These are phyloP conservation scores for Nicotiana otophora DNA, from an alignment of 257 asterid genomes.

Conservation along the genomic window DNA sequence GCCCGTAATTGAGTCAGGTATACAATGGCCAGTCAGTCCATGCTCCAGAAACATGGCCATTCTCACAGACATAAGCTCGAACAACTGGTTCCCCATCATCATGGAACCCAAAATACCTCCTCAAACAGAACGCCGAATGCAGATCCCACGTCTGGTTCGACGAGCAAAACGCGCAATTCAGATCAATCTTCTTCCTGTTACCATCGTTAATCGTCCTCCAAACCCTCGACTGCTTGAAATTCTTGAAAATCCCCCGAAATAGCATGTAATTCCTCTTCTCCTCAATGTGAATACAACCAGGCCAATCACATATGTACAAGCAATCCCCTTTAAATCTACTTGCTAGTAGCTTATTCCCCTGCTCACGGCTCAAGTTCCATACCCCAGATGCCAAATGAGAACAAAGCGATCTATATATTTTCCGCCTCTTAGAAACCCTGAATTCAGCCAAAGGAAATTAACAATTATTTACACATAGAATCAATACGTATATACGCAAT, in stretches of 20 bases:
- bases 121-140: conserved; percentile 77
- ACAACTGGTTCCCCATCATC: conserved; percentile 92
- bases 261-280: conserved; percentile 91
- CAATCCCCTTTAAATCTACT: conserved; percentile 80
- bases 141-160: conserved; percentile 72
- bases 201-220: conserved; percentile 95
- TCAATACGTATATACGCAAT: background rate
- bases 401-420: conserved; percentile 31
- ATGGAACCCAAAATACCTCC: conserved; percentile 79
- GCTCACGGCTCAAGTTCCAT: conserved; percentile 85
- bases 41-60: conserved; percentile 92
- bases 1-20: conserved; percentile 29
- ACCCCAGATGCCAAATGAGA: conserved; percentile 66
- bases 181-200: conserved; percentile 42
- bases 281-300: conserved; percentile 77
- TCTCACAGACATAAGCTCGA: conserved; percentile 87
- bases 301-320: conserved; percentile 84
- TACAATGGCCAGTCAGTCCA: conserved; percentile 96
- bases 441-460: background rate
- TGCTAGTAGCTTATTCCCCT: conserved; percentile 74
- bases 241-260: conserved; percentile 77
- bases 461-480: background rate
- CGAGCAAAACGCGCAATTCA: conserved; percentile 65
- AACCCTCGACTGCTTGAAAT: conserved; percentile 83
- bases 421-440: conserved; percentile 37